A percentile compares a stretch with the other conserved stretches of the same genome.
These are phyloP conservation scores for Tylopilus rubrobrunneus DNA, from an alignment of 768 basidiomycete species.

Conservation along the genomic window DNA sequence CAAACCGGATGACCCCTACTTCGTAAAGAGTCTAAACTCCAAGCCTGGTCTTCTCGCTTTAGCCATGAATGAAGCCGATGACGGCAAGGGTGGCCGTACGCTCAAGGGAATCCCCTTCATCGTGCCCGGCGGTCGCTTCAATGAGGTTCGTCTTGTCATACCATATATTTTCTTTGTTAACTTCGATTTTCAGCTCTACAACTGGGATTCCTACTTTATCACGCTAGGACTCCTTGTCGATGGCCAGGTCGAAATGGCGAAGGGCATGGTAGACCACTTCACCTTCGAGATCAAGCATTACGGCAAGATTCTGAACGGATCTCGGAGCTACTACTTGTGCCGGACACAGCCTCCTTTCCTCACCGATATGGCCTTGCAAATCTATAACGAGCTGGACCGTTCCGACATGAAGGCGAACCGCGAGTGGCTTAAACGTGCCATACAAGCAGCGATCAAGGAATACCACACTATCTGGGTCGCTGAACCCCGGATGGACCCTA, in stretches of 20 bases:
- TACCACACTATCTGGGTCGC: slow-evolving; percentile 98
- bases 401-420: slow-evolving; percentile 74
- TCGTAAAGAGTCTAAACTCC: slow-evolving; percentile 89
- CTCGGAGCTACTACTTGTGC: slow-evolving; percentile 91
- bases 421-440: slow-evolving; percentile 90
- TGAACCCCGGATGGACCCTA: slow-evolving; percentile 89
- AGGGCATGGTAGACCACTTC: slow-evolving; percentile 98
- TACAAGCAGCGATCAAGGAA: slow-evolving; percentile 97
- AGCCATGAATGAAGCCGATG: slow-evolving; percentile 91
- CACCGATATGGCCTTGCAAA: slow-evolving; percentile 97
- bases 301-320: slow-evolving; percentile 95
- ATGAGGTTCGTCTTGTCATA: slow-evolving; percentile 59
- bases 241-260: slow-evolving; percentile 90
- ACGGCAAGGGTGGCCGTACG: slow-evolving; percentile 71
- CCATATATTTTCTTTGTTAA: slow-evolving; percentile 5
- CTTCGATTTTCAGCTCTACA: slow-evolving; percentile 61
- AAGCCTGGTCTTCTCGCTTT: slow-evolving; percentile 93
- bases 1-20: slow-evolving; percentile 81
- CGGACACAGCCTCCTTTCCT: slow-evolving; percentile 98
- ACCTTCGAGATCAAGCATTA: slow-evolving; percentile 99
- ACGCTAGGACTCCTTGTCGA: slow-evolving; percentile 92
- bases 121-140: slow-evolving; percentile 93
- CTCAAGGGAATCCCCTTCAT: slow-evolving; percentile 95
- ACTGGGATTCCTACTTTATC: slow-evolving; percentile 96
- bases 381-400: slow-evolving; percentile 93